phyloP scores from a whole-genome alignment of 2,329 filamentous ascomycete genomes.

The Hypoxylon sp. region DNA sequence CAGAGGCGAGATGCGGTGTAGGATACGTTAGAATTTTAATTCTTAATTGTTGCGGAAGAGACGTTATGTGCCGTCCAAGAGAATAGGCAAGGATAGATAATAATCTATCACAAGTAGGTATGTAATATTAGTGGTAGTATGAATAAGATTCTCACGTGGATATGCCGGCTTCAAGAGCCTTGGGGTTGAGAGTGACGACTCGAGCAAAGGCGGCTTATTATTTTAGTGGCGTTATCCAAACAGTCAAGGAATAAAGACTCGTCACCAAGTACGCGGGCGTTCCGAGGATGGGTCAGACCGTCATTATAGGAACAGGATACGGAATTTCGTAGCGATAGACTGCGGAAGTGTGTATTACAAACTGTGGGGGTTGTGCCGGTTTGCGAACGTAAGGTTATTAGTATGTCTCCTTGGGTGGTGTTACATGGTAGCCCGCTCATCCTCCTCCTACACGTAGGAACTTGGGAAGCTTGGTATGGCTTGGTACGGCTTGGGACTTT shows the following conservation, averaged over 20 bases:
- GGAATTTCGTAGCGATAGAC: slow-evolving; percentile 26
- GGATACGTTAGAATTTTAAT: slow-evolving; percentile 19
- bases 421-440: too few species aligned
- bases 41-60: slow-evolving; percentile 11
- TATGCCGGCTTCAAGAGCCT: slow-evolving; percentile 29
- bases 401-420: slow-evolving; percentile 7
- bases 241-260: slow-evolving; percentile 15
- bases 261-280: slow-evolving; percentile 5
- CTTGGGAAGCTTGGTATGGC: slow-evolving; percentile 28
- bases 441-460: slow-evolving; percentile 10
- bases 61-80: not conserved
- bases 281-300: slow-evolving; percentile 32
- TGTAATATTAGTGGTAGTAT: slow-evolving; percentile 24
- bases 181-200: slow-evolving; percentile 27
- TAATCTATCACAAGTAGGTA: slow-evolving; percentile 3
- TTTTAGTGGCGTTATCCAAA: slow-evolving; percentile 35
- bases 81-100: slow-evolving; percentile 15
- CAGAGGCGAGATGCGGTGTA: slow-evolving; percentile 15
- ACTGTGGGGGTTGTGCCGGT: slow-evolving; percentile 35
- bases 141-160: slow-evolving; percentile 42
- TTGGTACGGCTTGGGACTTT: slow-evolving; percentile 15
- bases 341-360: slow-evolving; percentile 28
- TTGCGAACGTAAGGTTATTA: slow-evolving; percentile 15
- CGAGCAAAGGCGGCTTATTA: slow-evolving; percentile 29
- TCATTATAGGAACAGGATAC: slow-evolving; percentile 17